Base-by-base conservation (phyloP, 2,329 filamentous ascomycete species). In the Sclerotinia subarctica region DNA sequence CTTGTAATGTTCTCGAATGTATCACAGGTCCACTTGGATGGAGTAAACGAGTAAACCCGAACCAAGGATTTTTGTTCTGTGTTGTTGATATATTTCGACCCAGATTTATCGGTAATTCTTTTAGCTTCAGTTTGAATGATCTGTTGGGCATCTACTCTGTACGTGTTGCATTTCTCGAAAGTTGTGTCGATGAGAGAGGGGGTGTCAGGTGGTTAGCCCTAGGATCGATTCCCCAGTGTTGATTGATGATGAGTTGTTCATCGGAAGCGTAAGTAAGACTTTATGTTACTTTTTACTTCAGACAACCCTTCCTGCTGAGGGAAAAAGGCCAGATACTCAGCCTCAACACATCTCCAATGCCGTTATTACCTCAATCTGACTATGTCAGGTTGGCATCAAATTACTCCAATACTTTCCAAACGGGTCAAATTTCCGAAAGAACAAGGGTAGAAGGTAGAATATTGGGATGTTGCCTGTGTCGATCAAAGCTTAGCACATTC, bases 401-500 rank as follows among this genome's bases (percentile, higher is more conserved):
- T n/a, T 47, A 24, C 6, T 59, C 38, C 21, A 47, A 35, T 35
- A 11, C 13, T 24, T 24, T 60, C 13, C 15, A 35, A 11, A 26
- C 24, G 56, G 57, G 26, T 47, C 58, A 62, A 62, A 62, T 62
- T 62, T 62, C 58, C 58, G 29, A 49, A 6, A 24, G 7, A 62
- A 49, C 58, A 32, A 47, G 42, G 47, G 57, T 60, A 26, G 42
- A 47, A 60, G n/a, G 57, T 60, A 44, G 42, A 47, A 60, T 35
- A 60, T 47, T 60, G 26, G 26, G 2, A 21, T 56, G 17, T 35
- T 64, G 62, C 62, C 26, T 64, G 49, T 64, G 62, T 54, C 62
- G 62, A 64, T 64, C 62, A 64, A 64, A 64, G 62, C 62, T 64
- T 54, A 24, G 62, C 24, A 52, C 42, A 32, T 64, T 42, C 42